Evolutionary conservation across 495 filamentous ascomycete species (phyloP).

Genomic region (Daldinia grandis): DNA sequence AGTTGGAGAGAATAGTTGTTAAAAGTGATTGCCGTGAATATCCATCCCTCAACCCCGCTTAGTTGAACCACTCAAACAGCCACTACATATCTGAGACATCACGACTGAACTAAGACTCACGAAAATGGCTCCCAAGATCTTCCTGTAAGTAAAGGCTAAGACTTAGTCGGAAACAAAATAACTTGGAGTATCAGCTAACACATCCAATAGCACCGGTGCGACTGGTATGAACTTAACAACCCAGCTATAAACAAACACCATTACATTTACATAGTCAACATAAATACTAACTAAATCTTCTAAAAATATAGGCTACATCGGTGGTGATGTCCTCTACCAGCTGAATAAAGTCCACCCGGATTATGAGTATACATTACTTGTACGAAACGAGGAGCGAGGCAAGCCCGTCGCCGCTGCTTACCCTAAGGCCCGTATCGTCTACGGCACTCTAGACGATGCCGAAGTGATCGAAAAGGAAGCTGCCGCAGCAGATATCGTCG

Average conservation of each 20-base stretch:
- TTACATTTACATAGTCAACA: not conserved
- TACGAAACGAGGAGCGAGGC: slow-evolving; percentile 72
- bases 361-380: slow-evolving; percentile 70
- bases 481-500: slow-evolving; percentile 70
- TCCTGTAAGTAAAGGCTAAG: slow-evolving; percentile 46
- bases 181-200: slow-evolving; percentile 18
- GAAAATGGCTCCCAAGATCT: slow-evolving; percentile 49
- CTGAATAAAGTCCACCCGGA: slow-evolving; percentile 71
- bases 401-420: slow-evolving; percentile 66
- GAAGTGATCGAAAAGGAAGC: slow-evolving; percentile 65
- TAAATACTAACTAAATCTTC: not conserved
- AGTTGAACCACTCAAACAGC: not conserved
- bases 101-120: not conserved
- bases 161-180: not conserved
- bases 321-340: slow-evolving; percentile 72
- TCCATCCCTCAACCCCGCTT: not conserved
- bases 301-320: slow-evolving; percentile 70
- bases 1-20: not conserved
- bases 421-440: slow-evolving; percentile 60
- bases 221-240: slow-evolving; percentile 44
- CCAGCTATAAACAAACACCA: not conserved
- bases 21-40: not conserved
- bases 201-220: slow-evolving; percentile 46
- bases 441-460: slow-evolving; percentile 65
- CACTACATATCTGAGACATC: not conserved